Evolutionary conservation across 1,284 basidiomycete species (phyloP).

Genomic region (Cerrena zonata): DNA sequence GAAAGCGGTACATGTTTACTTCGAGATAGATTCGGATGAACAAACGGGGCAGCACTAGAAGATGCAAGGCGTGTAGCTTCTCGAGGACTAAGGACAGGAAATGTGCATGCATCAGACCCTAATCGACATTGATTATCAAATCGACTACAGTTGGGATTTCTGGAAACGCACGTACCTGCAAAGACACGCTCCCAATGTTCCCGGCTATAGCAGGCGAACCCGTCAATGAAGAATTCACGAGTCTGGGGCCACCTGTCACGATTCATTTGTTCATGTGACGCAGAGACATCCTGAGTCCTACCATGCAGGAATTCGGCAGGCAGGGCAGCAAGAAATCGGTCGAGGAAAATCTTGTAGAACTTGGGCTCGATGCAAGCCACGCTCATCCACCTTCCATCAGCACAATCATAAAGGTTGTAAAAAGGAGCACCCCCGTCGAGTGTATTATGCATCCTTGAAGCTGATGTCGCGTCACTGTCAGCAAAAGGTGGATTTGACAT

Average conservation of each 20-base stretch:
- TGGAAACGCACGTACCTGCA: conserved; percentile 41
- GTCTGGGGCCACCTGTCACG: conserved; percentile 57
- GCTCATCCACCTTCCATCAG: conserved; percentile 71
- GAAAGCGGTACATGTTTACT: conserved; percentile 18
- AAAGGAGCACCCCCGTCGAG: conserved; percentile 79
- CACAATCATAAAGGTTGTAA: conserved; percentile 71
- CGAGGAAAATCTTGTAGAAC: conserved; percentile 61
- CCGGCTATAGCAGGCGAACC: conserved; percentile 57
- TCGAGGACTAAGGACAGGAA: conserved; percentile 64
- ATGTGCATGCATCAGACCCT: conserved; percentile 72
- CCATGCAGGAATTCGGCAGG: conserved; percentile 30
- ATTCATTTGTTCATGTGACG: conserved; percentile 49
- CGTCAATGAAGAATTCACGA: conserved; percentile 51
- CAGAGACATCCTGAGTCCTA: conserved; percentile 50
- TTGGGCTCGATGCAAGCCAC: conserved; percentile 71
- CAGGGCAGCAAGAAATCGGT: conserved; percentile 49
- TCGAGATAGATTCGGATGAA: conserved; percentile 45
- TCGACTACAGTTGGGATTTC: neutral
- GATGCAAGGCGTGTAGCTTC: conserved; percentile 49
- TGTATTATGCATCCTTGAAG: conserved; percentile 52
- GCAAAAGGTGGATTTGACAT: conserved; percentile 20
- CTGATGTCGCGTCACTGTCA: conserved; percentile 23
- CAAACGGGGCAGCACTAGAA: conserved; percentile 33
- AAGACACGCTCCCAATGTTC: conserved; percentile 70
- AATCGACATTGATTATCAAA: conserved; percentile 9